Conservation (phyloP, 352 stramenopile genomes). For the Globisporangium spiculum region DNA sequence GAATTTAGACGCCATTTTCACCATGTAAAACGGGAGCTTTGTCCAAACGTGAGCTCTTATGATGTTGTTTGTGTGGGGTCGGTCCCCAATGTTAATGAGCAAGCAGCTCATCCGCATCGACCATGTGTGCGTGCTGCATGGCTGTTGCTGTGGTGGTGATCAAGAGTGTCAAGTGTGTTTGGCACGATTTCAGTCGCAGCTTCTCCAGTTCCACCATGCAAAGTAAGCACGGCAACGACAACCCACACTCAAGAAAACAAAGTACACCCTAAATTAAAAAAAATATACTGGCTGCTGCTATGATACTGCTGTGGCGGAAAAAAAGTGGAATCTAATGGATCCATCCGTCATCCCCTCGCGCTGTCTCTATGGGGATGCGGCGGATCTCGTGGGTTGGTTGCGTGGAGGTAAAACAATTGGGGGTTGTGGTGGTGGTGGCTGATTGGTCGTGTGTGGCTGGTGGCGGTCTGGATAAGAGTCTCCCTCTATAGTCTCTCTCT, state of each 20-base stretch:
- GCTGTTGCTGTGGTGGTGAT: too few relatives aligned
- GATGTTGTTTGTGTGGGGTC: too few relatives aligned
- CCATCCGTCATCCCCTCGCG: constrained; percentile 2
- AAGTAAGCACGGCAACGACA: background rate
- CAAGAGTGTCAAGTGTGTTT: too few relatives aligned
- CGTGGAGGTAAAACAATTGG: constrained; percentile 2
- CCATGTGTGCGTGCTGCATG: too few relatives aligned
- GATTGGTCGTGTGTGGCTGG: background rate
- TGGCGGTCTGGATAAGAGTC: background rate
- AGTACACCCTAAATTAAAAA: constrained; percentile 1
- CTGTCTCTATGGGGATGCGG: constrained; percentile 5
- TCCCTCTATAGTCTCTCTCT: constrained; percentile 2
- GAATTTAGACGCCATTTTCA: constrained; percentile 12
- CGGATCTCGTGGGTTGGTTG: background rate
- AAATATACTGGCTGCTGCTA: constrained; percentile 18
- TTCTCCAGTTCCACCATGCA: background rate
- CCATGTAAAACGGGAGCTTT: constrained; percentile 6
- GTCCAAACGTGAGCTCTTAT: background rate
- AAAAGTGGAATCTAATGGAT: constrained; percentile 4
- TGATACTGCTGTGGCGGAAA: constrained; percentile 4
- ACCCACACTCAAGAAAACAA: background rate
- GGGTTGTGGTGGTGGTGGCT: background rate
- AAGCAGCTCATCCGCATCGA: too few relatives aligned
- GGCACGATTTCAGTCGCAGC: too few relatives aligned
- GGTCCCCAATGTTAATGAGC: too few relatives aligned